Conservation (phyloP, 2,329 filamentous ascomycete species). For the Curvularia hawaiiensis region DNA sequence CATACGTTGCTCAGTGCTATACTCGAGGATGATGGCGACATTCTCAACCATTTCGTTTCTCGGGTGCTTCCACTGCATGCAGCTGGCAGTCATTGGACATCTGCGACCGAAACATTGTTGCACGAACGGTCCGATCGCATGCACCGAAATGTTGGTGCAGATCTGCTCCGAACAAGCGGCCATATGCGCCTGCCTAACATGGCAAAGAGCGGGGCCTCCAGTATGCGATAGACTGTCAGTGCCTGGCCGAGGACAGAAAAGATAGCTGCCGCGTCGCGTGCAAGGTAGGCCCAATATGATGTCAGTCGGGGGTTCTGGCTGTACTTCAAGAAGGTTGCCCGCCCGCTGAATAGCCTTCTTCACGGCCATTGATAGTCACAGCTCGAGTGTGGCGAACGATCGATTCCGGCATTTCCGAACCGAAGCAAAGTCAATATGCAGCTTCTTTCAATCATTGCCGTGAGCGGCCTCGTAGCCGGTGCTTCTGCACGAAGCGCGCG, state of each 20-base stretch:
- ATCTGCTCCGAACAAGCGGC: background rate
- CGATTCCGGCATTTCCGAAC: slow-evolving; percentile 1
- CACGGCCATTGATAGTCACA: slow-evolving; percentile 11
- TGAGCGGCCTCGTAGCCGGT: slow-evolving; percentile 34
- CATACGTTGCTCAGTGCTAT: slow-evolving; percentile 3
- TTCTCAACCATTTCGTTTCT: too few relatives aligned
- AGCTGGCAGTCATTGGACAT: background rate
- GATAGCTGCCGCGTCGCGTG: slow-evolving; percentile 11
- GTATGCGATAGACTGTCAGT: slow-evolving; percentile 14
- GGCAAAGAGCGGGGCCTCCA: slow-evolving; percentile 11
- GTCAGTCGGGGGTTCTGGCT: slow-evolving; percentile 7
- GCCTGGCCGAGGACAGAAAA: slow-evolving; percentile 13
- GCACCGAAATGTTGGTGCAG: background rate
- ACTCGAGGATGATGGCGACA: background rate
- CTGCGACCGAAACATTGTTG: background rate
- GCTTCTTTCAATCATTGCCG: slow-evolving; percentile 39
- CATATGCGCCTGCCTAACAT: slow-evolving; percentile 22
- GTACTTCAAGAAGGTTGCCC: slow-evolving; percentile 8
- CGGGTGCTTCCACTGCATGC: background rate
- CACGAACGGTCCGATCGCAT: background rate
- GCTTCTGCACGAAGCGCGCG: slow-evolving; percentile 37
- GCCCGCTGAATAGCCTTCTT: slow-evolving; percentile 2
- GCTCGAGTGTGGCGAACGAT: slow-evolving; percentile 7
- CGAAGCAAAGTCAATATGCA: slow-evolving; percentile 32
- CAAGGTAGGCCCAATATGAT: slow-evolving; percentile 16